A percentile compares a stretch with the other conserved stretches of the same genome.
phyloP scores from a whole-genome alignment of 2,329 filamentous ascomycete genomes.

The Alternaria arbusti region DNA sequence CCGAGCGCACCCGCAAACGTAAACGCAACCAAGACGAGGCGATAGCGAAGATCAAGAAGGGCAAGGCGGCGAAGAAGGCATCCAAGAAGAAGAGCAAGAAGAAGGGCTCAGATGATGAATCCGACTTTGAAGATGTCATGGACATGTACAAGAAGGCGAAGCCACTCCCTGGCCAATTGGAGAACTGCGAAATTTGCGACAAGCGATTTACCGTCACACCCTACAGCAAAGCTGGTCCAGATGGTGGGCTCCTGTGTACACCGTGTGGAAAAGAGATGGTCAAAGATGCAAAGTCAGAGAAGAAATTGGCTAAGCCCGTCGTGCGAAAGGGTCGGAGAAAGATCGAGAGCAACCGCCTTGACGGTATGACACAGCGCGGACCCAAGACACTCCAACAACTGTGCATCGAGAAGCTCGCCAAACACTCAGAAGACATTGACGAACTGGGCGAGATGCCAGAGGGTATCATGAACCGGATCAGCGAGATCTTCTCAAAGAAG shows the following conservation, averaged over 20 bases:
- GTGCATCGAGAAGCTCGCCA: slow-evolving; percentile 68
- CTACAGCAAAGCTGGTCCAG: slow-evolving; percentile 80
- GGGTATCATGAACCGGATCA: slow-evolving; percentile 62
- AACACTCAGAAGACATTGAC: slow-evolving; percentile 68
- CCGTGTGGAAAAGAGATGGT: slow-evolving; percentile 79
- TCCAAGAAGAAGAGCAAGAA: slow-evolving; percentile 51
- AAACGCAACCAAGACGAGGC: slow-evolving; percentile 63
- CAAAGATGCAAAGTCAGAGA: slow-evolving; percentile 67
- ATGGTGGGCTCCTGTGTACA: slow-evolving; percentile 84
- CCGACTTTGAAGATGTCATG: slow-evolving; percentile 56
- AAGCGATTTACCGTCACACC: slow-evolving; percentile 93
- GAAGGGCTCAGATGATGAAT: slow-evolving; percentile 52
- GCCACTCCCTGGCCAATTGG: slow-evolving; percentile 81
- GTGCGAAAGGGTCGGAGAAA: slow-evolving; percentile 72
- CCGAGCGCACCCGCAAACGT: slow-evolving; percentile 59
- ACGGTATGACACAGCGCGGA: slow-evolving; percentile 71
- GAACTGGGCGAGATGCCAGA: slow-evolving; percentile 69
- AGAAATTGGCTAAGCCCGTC: slow-evolving; percentile 64
- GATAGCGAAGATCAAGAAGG: slow-evolving; percentile 50
- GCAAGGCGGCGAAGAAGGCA: slow-evolving; percentile 59
- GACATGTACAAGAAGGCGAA: slow-evolving; percentile 63
- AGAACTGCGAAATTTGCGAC: slow-evolving; percentile 82
- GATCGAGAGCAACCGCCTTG: slow-evolving; percentile 81
- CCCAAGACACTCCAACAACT: slow-evolving; percentile 72
- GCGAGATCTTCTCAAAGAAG: slow-evolving; percentile 69